A percentile compares a stretch with the other conserved stretches of the same genome.
phyloP scores from a whole-genome alignment of 148 eudicot genomes.

The Spergularia marina region DNA sequence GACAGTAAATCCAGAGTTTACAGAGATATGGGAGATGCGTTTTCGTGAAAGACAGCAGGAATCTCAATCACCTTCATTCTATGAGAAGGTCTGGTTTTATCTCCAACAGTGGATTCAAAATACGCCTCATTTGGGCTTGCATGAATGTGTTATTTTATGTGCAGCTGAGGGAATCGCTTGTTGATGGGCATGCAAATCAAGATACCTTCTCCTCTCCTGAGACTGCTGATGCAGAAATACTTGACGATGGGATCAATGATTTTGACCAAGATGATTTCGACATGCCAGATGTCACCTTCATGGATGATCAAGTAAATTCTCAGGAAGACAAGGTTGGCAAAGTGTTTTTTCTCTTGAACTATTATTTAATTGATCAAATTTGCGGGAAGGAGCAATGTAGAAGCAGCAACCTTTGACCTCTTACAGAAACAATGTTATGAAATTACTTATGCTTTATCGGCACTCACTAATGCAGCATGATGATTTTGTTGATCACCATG shows the following conservation, averaged over 20 bases:
- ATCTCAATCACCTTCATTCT: constrained; percentile 51
- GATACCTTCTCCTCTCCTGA: constrained; percentile 35
- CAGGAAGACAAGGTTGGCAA: constrained; percentile 51
- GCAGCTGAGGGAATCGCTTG: constrained; percentile 80
- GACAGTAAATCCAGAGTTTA: constrained; percentile 54
- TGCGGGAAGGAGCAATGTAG: not conserved
- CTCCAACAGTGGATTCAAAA: not conserved
- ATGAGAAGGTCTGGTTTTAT: constrained; percentile 60
- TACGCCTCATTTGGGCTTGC: constrained; percentile 16
- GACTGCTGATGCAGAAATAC: constrained; percentile 39
- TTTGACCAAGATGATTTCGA: constrained; percentile 61
- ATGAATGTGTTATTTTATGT: constrained; percentile 25
- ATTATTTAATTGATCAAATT: not conserved
- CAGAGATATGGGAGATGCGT: constrained; percentile 56
- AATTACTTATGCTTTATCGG: constrained; percentile 13
- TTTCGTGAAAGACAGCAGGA: constrained; percentile 31
- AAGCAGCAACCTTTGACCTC: not conserved
- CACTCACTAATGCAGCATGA: constrained; percentile 47
- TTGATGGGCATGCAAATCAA: constrained; percentile 36
- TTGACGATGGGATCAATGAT: constrained; percentile 50
- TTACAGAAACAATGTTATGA: not conserved
- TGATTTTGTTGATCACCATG: constrained; percentile 38
- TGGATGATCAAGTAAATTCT: constrained; percentile 46
- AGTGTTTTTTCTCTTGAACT: not conserved
- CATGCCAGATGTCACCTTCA: constrained; percentile 52